Evolutionary conservation across 306 rosid species (phyloP).

Genomic region (Prunus campanulata): DNA sequence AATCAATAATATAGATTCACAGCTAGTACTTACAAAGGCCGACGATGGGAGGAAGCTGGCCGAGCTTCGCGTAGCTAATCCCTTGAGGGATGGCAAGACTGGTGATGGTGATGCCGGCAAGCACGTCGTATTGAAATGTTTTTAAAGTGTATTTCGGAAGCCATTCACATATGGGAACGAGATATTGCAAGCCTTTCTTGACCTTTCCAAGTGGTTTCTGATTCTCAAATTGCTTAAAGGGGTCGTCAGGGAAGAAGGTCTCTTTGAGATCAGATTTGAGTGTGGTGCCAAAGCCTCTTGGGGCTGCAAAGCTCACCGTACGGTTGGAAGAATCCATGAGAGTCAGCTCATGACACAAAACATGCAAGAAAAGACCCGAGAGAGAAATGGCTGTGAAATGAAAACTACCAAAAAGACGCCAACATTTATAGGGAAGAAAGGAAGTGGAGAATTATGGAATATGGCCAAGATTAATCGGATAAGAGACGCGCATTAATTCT

Average conservation of each 20-base stretch:
- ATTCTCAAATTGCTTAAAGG: conserved; percentile 44
- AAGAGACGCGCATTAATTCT: no score
- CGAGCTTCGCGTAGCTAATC: conserved; percentile 84
- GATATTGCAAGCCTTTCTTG: conserved; percentile 45
- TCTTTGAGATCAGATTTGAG: conserved; percentile 54
- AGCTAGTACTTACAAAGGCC: conserved; percentile 60
- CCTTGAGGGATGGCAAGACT: conserved; percentile 98
- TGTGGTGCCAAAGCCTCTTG: conserved; percentile 29
- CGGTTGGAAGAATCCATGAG: conserved; percentile 4
- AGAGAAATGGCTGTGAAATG: not conserved
- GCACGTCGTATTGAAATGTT: conserved; percentile 45
- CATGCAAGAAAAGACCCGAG: not conserved
- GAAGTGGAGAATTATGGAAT: not conserved
- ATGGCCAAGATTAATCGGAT: not conserved
- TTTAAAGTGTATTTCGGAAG: conserved; percentile 46
- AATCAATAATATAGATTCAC: not conserved
- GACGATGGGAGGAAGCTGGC: conserved; percentile 56
- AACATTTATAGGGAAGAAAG: not conserved
- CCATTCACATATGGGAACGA: conserved; percentile 71
- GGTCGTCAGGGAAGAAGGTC: conserved; percentile 62
- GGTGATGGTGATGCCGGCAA: conserved; percentile 78
- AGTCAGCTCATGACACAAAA: not conserved
- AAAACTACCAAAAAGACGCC: not conserved
- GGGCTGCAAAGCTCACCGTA: conserved; percentile 46
- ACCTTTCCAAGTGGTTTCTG: conserved; percentile 11